These are phyloP conservation scores for Leccinum pellstonianum DNA, from an alignment of 768 basidiomycete genomes.

Conservation along the genomic window DNA sequence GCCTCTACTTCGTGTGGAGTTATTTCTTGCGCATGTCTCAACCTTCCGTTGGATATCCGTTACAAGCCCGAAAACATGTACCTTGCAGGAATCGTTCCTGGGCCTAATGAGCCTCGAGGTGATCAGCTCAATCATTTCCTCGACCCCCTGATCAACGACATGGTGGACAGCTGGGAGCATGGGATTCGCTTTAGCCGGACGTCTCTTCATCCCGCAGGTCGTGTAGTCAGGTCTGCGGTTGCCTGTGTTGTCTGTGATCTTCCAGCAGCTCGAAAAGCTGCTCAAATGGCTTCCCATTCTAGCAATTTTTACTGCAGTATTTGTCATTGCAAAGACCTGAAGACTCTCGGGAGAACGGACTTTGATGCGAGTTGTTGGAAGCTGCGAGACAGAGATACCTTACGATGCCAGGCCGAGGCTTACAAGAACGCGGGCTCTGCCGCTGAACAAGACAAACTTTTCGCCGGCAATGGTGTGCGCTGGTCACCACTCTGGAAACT, in stretches of 20 bases:
- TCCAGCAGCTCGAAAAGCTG: neutral
- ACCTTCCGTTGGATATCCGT: neutral
- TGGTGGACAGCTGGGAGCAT: neutral
- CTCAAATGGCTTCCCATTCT: neutral
- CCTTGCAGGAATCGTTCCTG: neutral
- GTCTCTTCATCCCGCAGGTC: too few relatives aligned
- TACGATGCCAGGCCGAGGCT: neutral
- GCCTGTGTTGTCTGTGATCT: slow-evolving; percentile 6
- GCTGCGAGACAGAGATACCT: neutral
- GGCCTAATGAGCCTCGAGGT: neutral
- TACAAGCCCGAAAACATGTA: neutral
- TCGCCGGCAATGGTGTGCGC: neutral
- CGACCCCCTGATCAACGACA: neutral
- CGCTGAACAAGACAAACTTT: neutral
- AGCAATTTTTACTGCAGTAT: slow-evolving; percentile 4
- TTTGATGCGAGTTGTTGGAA: neutral
- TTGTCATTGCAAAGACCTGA: neutral
- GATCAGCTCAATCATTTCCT: slow-evolving; percentile 4
- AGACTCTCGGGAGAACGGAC: neutral
- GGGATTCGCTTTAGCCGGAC: neutral
- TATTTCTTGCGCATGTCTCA: neutral
- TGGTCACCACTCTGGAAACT: neutral
- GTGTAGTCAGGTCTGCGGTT: neutral
- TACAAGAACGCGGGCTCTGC: neutral
- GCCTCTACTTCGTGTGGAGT: too few relatives aligned